Base-by-base conservation (phyloP, 1,284 basidiomycete species). In the Amylostereum chailletii region DNA sequence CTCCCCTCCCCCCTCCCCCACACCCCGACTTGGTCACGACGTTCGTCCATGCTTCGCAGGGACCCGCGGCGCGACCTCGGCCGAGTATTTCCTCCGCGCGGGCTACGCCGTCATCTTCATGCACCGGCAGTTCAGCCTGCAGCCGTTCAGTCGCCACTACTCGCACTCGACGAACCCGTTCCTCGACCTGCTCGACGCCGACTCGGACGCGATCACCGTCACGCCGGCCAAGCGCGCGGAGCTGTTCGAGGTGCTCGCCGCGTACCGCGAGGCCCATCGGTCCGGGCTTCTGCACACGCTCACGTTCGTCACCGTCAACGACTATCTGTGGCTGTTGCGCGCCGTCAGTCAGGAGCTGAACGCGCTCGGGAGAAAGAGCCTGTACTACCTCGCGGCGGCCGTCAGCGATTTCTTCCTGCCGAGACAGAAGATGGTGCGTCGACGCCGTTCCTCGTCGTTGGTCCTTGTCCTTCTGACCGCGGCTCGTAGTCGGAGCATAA, bases 71-170 rank as follows among this genome's bases (percentile, higher is more conserved):
- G 92, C 96, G 32, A 94, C 95, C 0, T 98, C 94, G 3, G 95
- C 95, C 1, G 95, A 99, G 68, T 97, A 99, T 72, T 97, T 99
- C 65, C 78, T 99, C 50, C 79, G 83, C 58, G 83, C 88, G 1
- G 89, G 88, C 54, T 99, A 99, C 70, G 94, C 94, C 27, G 96
- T 99, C 63, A 94, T 99, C 61, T 99, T 99, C 69, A 88, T 99
- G 81, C 94, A 97, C 67, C 78, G 95, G 6, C 92, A 96, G 65
- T 95, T 97, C 73, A 96, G 93, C 57, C 81, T 99, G 34, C 91
- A 95, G 56, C 95, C 96, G 0, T 99, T 94, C 72, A 94, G 90
- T 58, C 73, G 95, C 46, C 95, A 97, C 65, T 99, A 98, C 70
- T 94, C 91, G 5, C 95, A 99, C 65, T 95, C 94, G 0, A 94